Evolutionary conservation across 306 rosid species (phyloP), one percentile per base, ranked within the genome.

Genomic region (Cicer judaicum): DNA sequence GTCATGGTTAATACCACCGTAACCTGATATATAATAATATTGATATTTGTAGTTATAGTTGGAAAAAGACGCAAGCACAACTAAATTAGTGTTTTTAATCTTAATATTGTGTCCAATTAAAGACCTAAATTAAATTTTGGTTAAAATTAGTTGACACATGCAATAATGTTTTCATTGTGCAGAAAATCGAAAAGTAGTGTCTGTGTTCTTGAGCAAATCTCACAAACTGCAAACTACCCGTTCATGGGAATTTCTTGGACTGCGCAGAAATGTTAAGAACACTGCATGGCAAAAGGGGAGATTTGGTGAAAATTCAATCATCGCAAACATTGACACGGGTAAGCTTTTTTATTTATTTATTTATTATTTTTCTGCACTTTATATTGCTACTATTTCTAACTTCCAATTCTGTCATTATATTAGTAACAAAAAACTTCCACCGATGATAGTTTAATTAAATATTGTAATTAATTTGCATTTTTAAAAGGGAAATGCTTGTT

Each of bases 181-280:
- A 79, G 87, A 76, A 39, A 79, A 71, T 0, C 19, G 19, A 43
- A 80, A 67, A 1, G 93, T 93, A 0, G 83, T 89, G 2, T 91
- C 97, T 1, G 87, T 93, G 18, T 90, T 90, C 76, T 68, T 73
- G 70, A 88, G 87, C 87, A 76, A 82, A 66, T 76, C 72, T 75
- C 77, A 85, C 50, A 74, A 82, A 49, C 70, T 88, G 60, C 96
- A 85, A 36, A 83, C 87, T n/a, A 93, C 98, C 8, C 88, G 77
- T 21, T 89, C 97, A 68, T 93, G 97, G 97, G 85, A 80, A 34
- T 93, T 93, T 82, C 81, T 83, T 14, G 87, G 84, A 79, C 73
- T 64, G 10, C 76, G 7, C 2, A 71, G 79, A 60, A 75, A 75
- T 71, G 84, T 59, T 14, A 19, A 13, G 53, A 78, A 66, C 73